Conservation (phyloP, 768 basidiomycete genomes). For the Pleurotus tuoliensis region DNA sequence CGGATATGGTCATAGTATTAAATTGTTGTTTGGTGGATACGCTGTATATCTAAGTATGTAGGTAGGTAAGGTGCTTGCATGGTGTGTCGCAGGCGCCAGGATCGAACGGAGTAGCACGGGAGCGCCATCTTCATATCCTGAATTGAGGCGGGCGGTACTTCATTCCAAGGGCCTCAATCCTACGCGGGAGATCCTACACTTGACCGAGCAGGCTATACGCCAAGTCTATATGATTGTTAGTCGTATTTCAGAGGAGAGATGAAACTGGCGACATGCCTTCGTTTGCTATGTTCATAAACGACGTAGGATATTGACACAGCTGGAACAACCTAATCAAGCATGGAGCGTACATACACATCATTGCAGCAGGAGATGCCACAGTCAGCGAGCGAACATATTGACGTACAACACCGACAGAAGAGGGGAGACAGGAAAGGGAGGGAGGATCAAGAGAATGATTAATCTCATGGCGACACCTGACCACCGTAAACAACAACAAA, state of each 20-base stretch:
- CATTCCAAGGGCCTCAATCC: not conserved
- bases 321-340: conserved; percentile 70
- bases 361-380: too few relatives aligned
- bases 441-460: too few relatives aligned
- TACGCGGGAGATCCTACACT: too few relatives aligned
- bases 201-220: conserved; percentile 38
- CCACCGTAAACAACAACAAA: not conserved
- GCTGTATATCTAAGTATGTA: not conserved
- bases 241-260: conserved; percentile 7
- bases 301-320: conserved; percentile 97
- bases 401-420: not conserved
- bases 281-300: conserved; percentile 86
- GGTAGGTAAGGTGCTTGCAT: not conserved
- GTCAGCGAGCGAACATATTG: conserved; percentile 1
- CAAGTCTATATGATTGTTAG: conserved; percentile 41
- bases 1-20: not conserved
- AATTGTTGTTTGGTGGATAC: too few relatives aligned
- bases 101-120: not conserved
- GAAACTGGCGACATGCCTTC: conserved; percentile 46
- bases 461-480: not conserved
- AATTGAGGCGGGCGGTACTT: not conserved
- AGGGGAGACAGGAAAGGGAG: too few relatives aligned
- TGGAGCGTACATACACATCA: not conserved
- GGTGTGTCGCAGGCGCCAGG: not conserved
- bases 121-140: not conserved